Base-by-base conservation (phyloP, 176 grass and related monocot species). In the Eragrostis nindensis region DNA sequence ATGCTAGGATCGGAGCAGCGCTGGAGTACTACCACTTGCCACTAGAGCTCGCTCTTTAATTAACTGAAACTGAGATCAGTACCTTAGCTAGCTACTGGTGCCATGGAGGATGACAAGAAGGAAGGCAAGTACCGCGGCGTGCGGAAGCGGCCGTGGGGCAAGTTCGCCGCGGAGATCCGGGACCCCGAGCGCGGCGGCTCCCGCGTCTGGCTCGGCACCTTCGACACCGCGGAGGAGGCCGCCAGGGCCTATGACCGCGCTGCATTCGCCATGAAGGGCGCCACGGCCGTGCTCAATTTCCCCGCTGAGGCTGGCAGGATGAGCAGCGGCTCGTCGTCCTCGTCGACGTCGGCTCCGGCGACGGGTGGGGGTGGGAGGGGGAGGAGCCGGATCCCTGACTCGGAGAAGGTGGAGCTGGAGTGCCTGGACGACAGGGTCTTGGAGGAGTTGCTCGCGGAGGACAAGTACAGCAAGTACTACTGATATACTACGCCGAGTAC, bases 191-290 rank as follows among this genome's bases (percentile, higher is more conserved):
- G 89, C 65, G 86, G 85, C 36, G 86, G 88, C 45, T 53, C 84
- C 52, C 91, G 91, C 83, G 82, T 84, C 17, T 97, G 94, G 94
- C 84, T 97, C 9, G 94, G 94, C 38, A 93, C 94, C 25, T 97
- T 93, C 70, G 88, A 93, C 86, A 91, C 85, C 9, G 94, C 94
- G 0, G 94, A 97, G 77, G 94, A 79, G 61, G 94, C 94, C 1
- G 94, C 94, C 14, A 68, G 89, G 63, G 94, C 91, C 1, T 97
- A 97, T 71, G 94, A 97, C 82, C 91, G 85, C 15, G 89, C 86
- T 1, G 94, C 94, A 68, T 91, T 89, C 81, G 66, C 86, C 67
- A 93, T 89, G 78, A 77, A 80, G 60, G 94, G 94, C 10, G 71
- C 91, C 44, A 74, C 80, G 32, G 94, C 94, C 63, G 53, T 97